Conservation (phyloP, 176 grass and related monocot genomes). For the Oryza nivara region DNA sequence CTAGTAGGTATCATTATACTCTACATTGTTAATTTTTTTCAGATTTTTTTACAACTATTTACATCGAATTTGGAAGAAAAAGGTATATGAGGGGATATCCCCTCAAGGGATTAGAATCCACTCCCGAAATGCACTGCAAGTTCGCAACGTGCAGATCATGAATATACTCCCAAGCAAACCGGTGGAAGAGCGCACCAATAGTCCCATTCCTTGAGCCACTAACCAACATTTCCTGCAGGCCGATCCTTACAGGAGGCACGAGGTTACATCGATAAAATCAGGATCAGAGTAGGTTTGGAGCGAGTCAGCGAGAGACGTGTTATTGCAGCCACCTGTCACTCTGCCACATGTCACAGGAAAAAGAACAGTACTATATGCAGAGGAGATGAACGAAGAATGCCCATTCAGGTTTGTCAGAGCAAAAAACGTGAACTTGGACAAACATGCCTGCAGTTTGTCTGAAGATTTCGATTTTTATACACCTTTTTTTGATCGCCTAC, state of each 20-base stretch:
- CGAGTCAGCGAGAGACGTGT: neutral
- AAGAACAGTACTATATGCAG: neutral
- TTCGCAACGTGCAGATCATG: neutral
- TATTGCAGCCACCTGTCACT: slow-evolving; percentile 18
- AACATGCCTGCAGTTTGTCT: slow-evolving; percentile 26
- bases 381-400: neutral
- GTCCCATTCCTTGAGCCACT: slow-evolving; percentile 8
- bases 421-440: slow-evolving; percentile 41
- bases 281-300: neutral
- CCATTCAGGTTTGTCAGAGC: neutral
- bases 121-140: neutral
- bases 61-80: too few relatives aligned
- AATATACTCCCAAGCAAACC: slow-evolving; percentile 6
- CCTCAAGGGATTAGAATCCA: too few relatives aligned
- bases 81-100: too few relatives aligned
- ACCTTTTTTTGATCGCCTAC: neutral
- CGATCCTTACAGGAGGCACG: neutral
- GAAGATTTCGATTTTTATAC: neutral
- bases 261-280: neutral
- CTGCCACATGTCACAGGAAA: slow-evolving; percentile 9
- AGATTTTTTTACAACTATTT: too few relatives aligned
- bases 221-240: slow-evolving; percentile 4
- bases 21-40: too few relatives aligned
- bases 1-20: too few relatives aligned
- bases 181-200: neutral